Base-by-base conservation (phyloP, 495 filamentous ascomycete species). In the Daldinia decipiens region DNA sequence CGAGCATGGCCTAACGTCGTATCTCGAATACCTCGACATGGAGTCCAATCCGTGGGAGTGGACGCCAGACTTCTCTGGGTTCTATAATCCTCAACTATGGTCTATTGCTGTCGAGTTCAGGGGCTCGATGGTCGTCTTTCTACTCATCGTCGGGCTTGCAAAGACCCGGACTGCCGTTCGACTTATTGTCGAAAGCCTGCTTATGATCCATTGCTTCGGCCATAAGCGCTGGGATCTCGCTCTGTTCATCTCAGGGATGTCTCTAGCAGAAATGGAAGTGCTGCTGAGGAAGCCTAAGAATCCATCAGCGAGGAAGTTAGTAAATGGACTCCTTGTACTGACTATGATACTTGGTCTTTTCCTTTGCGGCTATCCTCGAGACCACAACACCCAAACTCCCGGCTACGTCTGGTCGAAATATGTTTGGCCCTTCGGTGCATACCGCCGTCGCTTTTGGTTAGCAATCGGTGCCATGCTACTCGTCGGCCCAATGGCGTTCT, bases 21-120 rank as follows among this genome's bases (percentile, higher is more conserved):
- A 75, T 32, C 74, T 80, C 47, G 72, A 74, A 39, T 72, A 79
- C 68, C 76, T 78, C 54, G 79, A 80, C 40, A 80, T 80, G 19
- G 74, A 77, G 39, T 75, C 72, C 2, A 77, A 77, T 55, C 74
- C 74, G 34, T 77, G 74, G 74, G 65, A 65, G 39, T 77, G 74
- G 74, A 31, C 64, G 11, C 32, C 64, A 4, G 57, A 75, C 11
- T 72, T 77, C 54, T 71, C 62, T 24, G 73, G 75, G 13, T 76
- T 76, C 53, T 82, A 82, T 62, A 80, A 82, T 51, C 64, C 67
- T 6, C 84, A 86, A 54, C 72, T 86, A 12, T 87, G 85, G 85
- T 86, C 84, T 12, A 85, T 87, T 45, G 80, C 82, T 0, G 63
- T 82, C 24, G 84, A 86, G 59, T 82, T 85, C 56, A 78, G 83